Evolutionary conservation across 2,329 filamentous ascomycete genomes (phyloP).

Genomic region (Cytospora paraplurivora): DNA sequence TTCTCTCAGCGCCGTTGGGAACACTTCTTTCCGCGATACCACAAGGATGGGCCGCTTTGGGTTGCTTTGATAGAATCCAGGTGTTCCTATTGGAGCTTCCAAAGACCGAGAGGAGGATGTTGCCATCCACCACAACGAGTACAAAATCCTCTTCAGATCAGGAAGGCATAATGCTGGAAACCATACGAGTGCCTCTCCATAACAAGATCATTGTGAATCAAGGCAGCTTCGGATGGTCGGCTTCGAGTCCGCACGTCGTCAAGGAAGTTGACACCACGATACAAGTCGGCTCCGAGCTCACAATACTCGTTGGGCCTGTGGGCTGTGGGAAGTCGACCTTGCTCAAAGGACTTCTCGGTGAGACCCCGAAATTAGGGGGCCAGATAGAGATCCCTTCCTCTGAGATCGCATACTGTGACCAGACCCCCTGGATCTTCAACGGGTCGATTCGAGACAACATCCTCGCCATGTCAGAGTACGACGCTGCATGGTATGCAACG

Average conservation of each 20-base stretch:
- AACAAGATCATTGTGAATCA: background rate
- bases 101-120: slow-evolving; percentile 26
- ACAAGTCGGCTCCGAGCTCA: slow-evolving; percentile 25
- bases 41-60: slow-evolving; percentile 27
- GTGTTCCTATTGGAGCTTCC: slow-evolving; percentile 33
- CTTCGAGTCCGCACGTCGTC: slow-evolving; percentile 22
- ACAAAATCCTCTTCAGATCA: background rate
- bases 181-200: background rate
- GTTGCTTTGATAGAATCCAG: slow-evolving; percentile 35
- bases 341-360: slow-evolving; percentile 38
- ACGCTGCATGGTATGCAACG: slow-evolving; percentile 37
- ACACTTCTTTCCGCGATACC: slow-evolving; percentile 33
- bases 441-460: slow-evolving; percentile 40
- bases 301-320: slow-evolving; percentile 39
- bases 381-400: slow-evolving; percentile 26
- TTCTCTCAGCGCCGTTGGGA: slow-evolving; percentile 32
- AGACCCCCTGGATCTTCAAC: slow-evolving; percentile 40
- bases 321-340: slow-evolving; percentile 42
- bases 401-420: slow-evolving; percentile 38
- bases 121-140: background rate
- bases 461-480: slow-evolving; percentile 32
- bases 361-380: slow-evolving; percentile 33
- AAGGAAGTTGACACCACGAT: slow-evolving; percentile 11
- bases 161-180: slow-evolving; percentile 3
- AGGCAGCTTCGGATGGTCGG: slow-evolving; percentile 25